phyloP scores from a whole-genome alignment of 2,329 filamentous ascomycete species.

The Colletotrichum tamarilloi region DNA sequence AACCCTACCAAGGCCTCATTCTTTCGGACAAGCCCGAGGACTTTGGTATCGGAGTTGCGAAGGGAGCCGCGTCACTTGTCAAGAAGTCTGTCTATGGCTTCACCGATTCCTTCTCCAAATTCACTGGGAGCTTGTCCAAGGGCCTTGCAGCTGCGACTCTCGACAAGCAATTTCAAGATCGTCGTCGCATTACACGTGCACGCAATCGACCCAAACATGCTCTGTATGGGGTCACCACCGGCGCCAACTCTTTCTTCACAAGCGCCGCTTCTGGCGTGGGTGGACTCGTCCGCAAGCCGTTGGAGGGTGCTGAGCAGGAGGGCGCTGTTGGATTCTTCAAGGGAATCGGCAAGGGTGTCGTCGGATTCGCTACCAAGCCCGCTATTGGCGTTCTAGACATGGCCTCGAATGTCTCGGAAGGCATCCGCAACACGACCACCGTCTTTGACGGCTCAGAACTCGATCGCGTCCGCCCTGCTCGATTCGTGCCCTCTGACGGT shows the following conservation, averaged over 20 bases:
- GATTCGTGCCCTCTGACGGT: conserved; percentile 92
- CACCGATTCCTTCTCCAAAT: conserved; percentile 96
- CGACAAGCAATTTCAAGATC: conserved; percentile 98
- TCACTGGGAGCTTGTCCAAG: conserved; percentile 97
- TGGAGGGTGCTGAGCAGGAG: conserved; percentile 96
- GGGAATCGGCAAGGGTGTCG: conserved; percentile 92
- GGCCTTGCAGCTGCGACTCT: conserved; percentile 94
- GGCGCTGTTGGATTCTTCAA: conserved; percentile 96
- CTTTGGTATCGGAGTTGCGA: conserved; percentile 93
- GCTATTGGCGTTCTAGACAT: conserved; percentile 97
- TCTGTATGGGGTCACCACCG: conserved; percentile 93
- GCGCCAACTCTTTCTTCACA: conserved; percentile 93
- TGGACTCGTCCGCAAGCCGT: conserved; percentile 89
- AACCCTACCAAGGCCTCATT: conserved; percentile 97
- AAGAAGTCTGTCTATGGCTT: conserved; percentile 99
- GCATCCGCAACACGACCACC: conserved; percentile 97
- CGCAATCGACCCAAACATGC: conserved; percentile 97
- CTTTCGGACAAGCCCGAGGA: conserved; percentile 96
- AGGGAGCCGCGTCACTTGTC: conserved; percentile 95
- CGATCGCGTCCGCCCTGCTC: conserved; percentile 91
- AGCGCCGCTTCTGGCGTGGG: conserved; percentile 95
- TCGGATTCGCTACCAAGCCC: conserved; percentile 96
- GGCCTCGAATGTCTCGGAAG: conserved; percentile 95
- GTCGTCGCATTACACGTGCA: conserved; percentile 90
- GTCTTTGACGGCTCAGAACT: conserved; percentile 96